Evolutionary conservation across 2,329 filamentous ascomycete species (phyloP).

Genomic region (Fusarium praegraminearum): DNA sequence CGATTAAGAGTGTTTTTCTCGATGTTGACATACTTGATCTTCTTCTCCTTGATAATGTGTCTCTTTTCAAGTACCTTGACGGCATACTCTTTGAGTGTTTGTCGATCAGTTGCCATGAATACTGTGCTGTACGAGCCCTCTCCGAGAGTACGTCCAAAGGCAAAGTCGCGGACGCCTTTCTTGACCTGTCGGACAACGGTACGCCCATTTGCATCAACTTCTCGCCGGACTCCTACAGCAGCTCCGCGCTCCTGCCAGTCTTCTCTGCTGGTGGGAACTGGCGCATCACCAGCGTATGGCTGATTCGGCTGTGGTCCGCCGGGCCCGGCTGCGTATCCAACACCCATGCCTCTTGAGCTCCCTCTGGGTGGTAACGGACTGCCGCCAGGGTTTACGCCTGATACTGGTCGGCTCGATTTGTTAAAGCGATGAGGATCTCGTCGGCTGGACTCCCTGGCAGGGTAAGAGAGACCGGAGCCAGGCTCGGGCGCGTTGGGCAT

Average conservation of each 20-base stretch:
- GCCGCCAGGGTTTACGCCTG: constrained; percentile 60
- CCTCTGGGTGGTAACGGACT: constrained; percentile 78
- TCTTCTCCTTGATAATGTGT: constrained; percentile 99
- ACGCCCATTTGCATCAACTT: constrained; percentile 87
- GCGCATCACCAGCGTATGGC: constrained; percentile 56
- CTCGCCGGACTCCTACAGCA: constrained; percentile 83
- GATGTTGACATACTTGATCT: constrained; percentile 99
- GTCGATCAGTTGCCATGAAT: constrained; percentile 89
- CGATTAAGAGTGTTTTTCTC: constrained; percentile 98
- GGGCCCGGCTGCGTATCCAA: constrained; percentile 60
- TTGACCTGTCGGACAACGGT: constrained; percentile 87
- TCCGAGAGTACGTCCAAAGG: constrained; percentile 88
- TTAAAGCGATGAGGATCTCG: constrained; percentile 72
- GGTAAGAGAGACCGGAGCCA: constrained; percentile 63
- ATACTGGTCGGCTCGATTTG: constrained; percentile 66
- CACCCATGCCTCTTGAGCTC: constrained; percentile 78
- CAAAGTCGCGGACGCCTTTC: constrained; percentile 97
- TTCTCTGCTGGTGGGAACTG: constrained; percentile 73
- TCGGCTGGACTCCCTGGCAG: constrained; percentile 76
- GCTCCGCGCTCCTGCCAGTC: constrained; percentile 97
- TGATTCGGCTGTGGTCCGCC: constrained; percentile 29
- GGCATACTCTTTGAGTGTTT: constrained; percentile 95
- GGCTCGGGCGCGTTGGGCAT: constrained; percentile 71
- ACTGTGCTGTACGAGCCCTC: constrained; percentile 99
- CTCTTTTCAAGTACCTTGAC: constrained; percentile 98